Conservation (phyloP, 768 basidiomycete species). For the Auricularia cornea region DNA sequence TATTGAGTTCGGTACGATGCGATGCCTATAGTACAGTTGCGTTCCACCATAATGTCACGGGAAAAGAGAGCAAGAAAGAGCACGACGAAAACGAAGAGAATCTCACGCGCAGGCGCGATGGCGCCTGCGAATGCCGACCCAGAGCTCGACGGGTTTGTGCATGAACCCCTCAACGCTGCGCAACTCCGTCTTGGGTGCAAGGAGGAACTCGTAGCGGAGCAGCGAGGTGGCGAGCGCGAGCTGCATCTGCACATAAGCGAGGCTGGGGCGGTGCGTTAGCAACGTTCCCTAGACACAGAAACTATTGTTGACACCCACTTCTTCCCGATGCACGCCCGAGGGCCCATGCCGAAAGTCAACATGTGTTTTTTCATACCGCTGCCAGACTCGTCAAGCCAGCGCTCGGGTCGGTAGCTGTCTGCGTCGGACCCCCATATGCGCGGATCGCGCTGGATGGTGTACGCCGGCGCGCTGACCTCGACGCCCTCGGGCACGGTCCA, state of each 20-base stretch:
- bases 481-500: background rate
- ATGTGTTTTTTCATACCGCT: slow-evolving; percentile 18
- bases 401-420: slow-evolving; percentile 26
- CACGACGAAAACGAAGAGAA: background rate
- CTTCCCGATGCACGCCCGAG: slow-evolving; percentile 20
- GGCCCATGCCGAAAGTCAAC: slow-evolving; percentile 26
- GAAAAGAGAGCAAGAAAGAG: too few species aligned
- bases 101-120: background rate
- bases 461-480: slow-evolving; percentile 28
- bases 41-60: too few species aligned
- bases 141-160: slow-evolving; percentile 11
- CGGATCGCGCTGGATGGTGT: slow-evolving; percentile 25
- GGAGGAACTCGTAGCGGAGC: slow-evolving; percentile 7
- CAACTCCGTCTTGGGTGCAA: slow-evolving; percentile 1
- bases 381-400: slow-evolving; percentile 24
- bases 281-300: background rate
- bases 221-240: slow-evolving; percentile 11
- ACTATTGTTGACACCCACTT: background rate
- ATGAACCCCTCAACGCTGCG: slow-evolving; percentile 12
- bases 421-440: slow-evolving; percentile 27
- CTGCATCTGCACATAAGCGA: slow-evolving; percentile 11
- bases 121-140: slow-evolving; percentile 3
- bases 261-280: slow-evolving; percentile 2
- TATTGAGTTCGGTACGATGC: too few species aligned
- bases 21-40: too few species aligned